Evolutionary conservation across 345 rosid genomes (phyloP).

Genomic region (Excoecaria agallocha): DNA sequence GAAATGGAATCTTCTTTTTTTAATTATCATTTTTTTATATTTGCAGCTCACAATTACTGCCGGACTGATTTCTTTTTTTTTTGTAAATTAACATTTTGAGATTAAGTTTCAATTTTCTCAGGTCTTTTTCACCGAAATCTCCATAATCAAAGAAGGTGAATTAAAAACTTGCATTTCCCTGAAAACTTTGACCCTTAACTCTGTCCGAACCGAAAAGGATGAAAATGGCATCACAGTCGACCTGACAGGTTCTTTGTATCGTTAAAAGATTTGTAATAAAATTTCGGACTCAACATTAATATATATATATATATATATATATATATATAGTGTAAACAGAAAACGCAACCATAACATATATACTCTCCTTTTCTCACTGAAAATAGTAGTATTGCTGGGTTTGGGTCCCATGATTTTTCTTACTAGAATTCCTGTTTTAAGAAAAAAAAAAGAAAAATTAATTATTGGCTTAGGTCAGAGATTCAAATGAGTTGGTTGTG

Average conservation of each 20-base stretch:
- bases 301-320: no score
- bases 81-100: no score
- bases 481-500: constrained; percentile 24
- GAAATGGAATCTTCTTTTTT: constrained; percentile 26
- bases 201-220: constrained; percentile 26
- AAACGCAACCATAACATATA: no score
- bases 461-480: constrained; percentile 8
- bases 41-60: neutral
- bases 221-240: constrained; percentile 20
- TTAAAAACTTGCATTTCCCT: constrained; percentile 13
- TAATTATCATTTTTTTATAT: neutral
- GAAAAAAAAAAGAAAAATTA: no score
- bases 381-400: neutral
- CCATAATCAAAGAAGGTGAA: constrained; percentile 21
- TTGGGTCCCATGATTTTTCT: constrained; percentile 30
- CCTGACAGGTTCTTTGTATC: constrained; percentile 22
- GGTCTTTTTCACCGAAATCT: constrained; percentile 56
- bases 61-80: no score
- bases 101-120: neutral
- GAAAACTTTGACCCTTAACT: constrained; percentile 40
- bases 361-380: neutral
- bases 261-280: neutral
- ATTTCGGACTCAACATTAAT: no score
- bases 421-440: constrained; percentile 2
- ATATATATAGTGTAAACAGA: no score